Evolutionary conservation across 768 basidiomycete genomes (phyloP), one percentile per base, ranked within the genome.

Genomic region (Saitozyma sp.): DNA sequence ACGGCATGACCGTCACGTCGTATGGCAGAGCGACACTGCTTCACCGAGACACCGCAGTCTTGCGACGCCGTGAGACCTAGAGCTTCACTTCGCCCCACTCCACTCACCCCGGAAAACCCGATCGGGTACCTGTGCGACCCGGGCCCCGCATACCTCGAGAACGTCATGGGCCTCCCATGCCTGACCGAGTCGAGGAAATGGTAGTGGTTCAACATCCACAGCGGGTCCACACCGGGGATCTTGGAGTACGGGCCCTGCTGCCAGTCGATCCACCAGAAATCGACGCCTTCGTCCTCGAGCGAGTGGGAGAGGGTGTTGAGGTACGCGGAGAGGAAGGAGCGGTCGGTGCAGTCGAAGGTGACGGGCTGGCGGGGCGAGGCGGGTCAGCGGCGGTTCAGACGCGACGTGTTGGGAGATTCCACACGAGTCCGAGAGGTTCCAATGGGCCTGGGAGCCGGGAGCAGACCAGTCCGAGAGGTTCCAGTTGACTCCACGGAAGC

Each of bases 211-310:
- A 70, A 55, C 13, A 70, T 68, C 66, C 66, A 70, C 8, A 70
- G 54, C 14, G 69, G 69, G 38, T 71, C 69, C 2, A 65, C 61
- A 2, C 68, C 68, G 37, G 58, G 58, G 20, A 56, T 50, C 41
- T 63, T 56, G n/a, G 65, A 63, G 54, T 63, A 45, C 17, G 42
- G 43, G 2, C 69, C 63, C 42, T 68, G 67, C 54, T 71, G 69
- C 69, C 69, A 71, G 46, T 70, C 69, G 17, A 68, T 42, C 69
- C 69, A 71, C 68, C 67, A 71, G 50, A 71, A 69, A 46, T 71
- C 70, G 45, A 69, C 65, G 20, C 70, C 70, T 39, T 71, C 62
- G 17, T 69, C 61, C 46, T 71, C 70, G 9, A 71, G 57, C 20
- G 61, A 57, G 37, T 66, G 64, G 39, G 66, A 65, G 10, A 71